Conservation (phyloP, 441 rosid species). For the Croton setiger region DNA sequence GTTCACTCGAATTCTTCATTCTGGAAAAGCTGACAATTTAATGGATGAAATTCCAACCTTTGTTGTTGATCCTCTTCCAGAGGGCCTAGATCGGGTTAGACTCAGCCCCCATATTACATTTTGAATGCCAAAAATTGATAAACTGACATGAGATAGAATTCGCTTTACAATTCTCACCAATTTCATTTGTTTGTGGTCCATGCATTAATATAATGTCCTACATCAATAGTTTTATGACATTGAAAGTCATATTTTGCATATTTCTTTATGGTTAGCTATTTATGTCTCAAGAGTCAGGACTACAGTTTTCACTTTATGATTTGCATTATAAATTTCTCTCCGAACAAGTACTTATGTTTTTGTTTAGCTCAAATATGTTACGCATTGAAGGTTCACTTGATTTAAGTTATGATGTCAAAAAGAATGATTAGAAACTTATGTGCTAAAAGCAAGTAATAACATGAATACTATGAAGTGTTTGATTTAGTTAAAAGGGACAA, state of each 20-base stretch:
- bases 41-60: conserved; percentile 72
- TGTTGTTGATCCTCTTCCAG: conserved; percentile 75
- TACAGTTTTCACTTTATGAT: background rate
- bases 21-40: conserved; percentile 64
- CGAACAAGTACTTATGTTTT: background rate
- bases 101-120: conserved; percentile 1
- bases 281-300: background rate
- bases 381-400: background rate
- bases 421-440: background rate
- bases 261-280: background rate
- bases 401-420: background rate
- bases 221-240: background rate
- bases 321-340: background rate
- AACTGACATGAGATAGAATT: background rate
- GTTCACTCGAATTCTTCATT: conserved; percentile 76
- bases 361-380: background rate
- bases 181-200: background rate
- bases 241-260: background rate
- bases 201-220: background rate
- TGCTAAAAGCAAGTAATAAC: background rate
- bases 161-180: too few relatives aligned
- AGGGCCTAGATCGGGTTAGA: conserved; percentile 72
- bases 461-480: background rate
- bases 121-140: background rate
- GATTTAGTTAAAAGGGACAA: background rate